A percentile compares a stretch with the other conserved stretches of the same genome.
These are phyloP conservation scores for Cymbidium sinense DNA, from an alignment of 106 monocot species.

Conservation along the genomic window DNA sequence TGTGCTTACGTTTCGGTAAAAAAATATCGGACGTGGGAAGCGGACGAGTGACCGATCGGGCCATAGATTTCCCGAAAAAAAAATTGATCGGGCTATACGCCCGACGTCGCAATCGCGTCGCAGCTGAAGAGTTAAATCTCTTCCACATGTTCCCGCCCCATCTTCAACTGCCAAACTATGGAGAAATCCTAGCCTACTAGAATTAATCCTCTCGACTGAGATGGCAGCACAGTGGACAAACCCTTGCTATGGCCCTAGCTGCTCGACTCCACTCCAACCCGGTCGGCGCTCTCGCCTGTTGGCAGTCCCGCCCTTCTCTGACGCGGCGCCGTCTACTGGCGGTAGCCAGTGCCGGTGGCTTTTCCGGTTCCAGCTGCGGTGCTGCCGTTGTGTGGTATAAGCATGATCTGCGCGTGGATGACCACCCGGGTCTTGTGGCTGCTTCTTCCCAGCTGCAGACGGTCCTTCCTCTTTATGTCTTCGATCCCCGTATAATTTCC, in stretches of 20 bases:
- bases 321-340: neutral
- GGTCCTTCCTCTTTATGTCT: conserved; percentile 18
- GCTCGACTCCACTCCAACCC: neutral
- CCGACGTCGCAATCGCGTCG: too few species aligned
- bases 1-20: too few species aligned
- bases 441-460: conserved; percentile 7
- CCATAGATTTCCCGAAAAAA: too few species aligned
- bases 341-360: neutral
- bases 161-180: too few species aligned
- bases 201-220: neutral
- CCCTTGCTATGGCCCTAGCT: neutral
- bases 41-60: too few species aligned
- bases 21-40: too few species aligned
- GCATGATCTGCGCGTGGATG: conserved; percentile 21
- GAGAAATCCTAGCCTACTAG: too few species aligned
- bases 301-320: neutral
- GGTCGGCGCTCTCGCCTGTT: neutral
- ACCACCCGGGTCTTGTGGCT: conserved; percentile 19
- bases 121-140: too few species aligned
- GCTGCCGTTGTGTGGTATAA: conserved; percentile 26
- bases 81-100: too few species aligned
- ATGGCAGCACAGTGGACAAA: neutral
- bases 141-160: too few species aligned
- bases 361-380: neutral
- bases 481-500: conserved; percentile 22